Conservation (phyloP, 106 monocot genomes). For the Gastrodia elata region DNA sequence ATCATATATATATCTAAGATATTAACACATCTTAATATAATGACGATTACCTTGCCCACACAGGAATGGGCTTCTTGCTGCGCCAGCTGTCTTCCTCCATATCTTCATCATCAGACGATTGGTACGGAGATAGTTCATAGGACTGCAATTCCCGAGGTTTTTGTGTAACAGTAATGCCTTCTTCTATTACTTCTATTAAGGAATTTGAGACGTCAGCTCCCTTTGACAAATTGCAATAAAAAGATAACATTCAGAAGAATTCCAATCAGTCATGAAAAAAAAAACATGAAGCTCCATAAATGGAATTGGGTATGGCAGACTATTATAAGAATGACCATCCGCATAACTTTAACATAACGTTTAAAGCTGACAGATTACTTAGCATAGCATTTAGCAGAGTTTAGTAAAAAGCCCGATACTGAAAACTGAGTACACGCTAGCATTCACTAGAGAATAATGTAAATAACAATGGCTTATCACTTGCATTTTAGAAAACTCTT, state of each 20-base stretch:
- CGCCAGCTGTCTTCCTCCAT: slow-evolving; percentile 38
- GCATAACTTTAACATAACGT: not conserved
- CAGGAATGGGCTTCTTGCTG: slow-evolving; percentile 50
- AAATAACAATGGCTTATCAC: not conserved
- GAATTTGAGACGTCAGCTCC: slow-evolving; percentile 11
- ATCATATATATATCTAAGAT: no score
- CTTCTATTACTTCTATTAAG: slow-evolving; percentile 18
- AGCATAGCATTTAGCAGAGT: not conserved
- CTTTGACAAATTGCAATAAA: slow-evolving; percentile 5
- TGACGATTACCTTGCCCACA: slow-evolving; percentile 82
- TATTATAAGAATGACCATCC: not conserved
- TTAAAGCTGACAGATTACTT: not conserved
- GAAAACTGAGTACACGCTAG: not conserved
- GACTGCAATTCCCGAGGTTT: slow-evolving; percentile 31
- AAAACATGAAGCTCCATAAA: not conserved
- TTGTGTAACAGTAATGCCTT: slow-evolving; percentile 7
- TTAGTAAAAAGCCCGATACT: not conserved
- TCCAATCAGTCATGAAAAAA: not conserved
- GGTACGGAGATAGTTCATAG: slow-evolving; percentile 87
- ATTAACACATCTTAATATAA: not conserved
- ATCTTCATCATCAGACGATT: slow-evolving; percentile 82
- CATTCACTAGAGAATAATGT: not conserved
- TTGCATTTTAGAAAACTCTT: slow-evolving; percentile 4
- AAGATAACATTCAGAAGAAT: not conserved
- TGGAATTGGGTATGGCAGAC: not conserved